Conservation (phyloP, 2,329 filamentous ascomycete genomes). For the Colletotrichum ledebouriae region DNA sequence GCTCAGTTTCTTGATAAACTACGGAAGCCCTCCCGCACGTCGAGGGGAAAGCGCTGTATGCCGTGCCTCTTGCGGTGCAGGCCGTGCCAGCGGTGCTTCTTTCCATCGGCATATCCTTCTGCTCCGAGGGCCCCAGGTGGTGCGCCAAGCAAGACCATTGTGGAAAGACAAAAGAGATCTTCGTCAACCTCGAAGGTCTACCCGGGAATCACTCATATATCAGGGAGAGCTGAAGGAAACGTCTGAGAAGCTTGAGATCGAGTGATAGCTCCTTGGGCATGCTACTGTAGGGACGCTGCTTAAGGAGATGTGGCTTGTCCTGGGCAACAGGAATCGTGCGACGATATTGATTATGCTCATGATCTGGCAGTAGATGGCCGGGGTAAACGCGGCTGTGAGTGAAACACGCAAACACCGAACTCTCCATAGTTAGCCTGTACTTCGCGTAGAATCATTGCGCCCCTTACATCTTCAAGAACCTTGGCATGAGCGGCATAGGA, state of each 20-base stretch:
- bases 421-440: background rate
- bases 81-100: slow-evolving; percentile 69
- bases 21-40: slow-evolving; percentile 63
- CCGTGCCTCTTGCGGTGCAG: slow-evolving; percentile 75
- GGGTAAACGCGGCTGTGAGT: slow-evolving; percentile 62
- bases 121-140: slow-evolving; percentile 73
- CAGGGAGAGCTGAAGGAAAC: slow-evolving; percentile 73
- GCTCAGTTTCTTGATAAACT: slow-evolving; percentile 55
- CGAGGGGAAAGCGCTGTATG: slow-evolving; percentile 63
- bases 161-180: slow-evolving; percentile 70
- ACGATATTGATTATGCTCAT: slow-evolving; percentile 71
- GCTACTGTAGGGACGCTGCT: slow-evolving; percentile 68
- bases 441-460: slow-evolving; percentile 72
- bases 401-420: slow-evolving; percentile 50
- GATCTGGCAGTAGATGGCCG: slow-evolving; percentile 82
- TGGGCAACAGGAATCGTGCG: slow-evolving; percentile 73
- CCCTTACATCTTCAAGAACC: slow-evolving; percentile 75
- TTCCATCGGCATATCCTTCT: slow-evolving; percentile 71
- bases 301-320: slow-evolving; percentile 73
- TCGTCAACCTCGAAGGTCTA: slow-evolving; percentile 67
- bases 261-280: slow-evolving; percentile 69
- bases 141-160: slow-evolving; percentile 76
- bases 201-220: slow-evolving; percentile 68
- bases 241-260: slow-evolving; percentile 71
- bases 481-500: slow-evolving; percentile 70